These are phyloP conservation scores for Exophiala sp. DNA, from an alignment of 2,329 filamentous ascomycete genomes.

Conservation along the genomic window DNA sequence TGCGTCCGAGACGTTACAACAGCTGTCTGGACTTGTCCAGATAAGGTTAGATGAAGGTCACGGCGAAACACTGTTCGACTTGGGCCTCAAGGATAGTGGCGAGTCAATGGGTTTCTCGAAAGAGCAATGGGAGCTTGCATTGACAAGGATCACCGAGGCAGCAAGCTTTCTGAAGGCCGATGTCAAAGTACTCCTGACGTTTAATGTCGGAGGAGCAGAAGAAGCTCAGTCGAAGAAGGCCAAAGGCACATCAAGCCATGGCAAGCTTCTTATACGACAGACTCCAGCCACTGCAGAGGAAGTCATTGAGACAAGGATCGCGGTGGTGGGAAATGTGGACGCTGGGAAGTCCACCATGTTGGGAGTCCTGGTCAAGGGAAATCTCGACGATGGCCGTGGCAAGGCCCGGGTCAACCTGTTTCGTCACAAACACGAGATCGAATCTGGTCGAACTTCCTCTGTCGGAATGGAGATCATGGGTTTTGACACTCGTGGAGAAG, in stretches of 20 bases:
- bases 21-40: conserved; percentile 64
- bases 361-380: conserved; percentile 91
- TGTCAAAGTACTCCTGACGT: conserved; percentile 80
- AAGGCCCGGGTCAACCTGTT: conserved; percentile 94
- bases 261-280: conserved; percentile 82
- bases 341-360: conserved; percentile 96
- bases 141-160: conserved; percentile 62
- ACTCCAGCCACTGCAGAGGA: conserved; percentile 72
- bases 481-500: conserved; percentile 81
- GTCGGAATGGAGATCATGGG: conserved; percentile 99
- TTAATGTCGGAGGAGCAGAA: conserved; percentile 75
- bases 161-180: conserved; percentile 66
- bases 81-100: conserved; percentile 86
- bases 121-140: conserved; percentile 71
- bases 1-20: conserved; percentile 57
- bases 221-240: conserved; percentile 64
- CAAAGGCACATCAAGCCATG: conserved; percentile 71
- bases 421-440: conserved; percentile 95
- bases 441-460: conserved; percentile 90
- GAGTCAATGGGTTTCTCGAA: conserved; percentile 75
- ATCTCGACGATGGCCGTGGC: conserved; percentile 88
- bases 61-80: conserved; percentile 85
- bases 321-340: conserved; percentile 96
- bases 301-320: conserved; percentile 92
- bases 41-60: conserved; percentile 75